Percentiles rank a stretch among this genome's conserved stretches.
These are phyloP conservation scores for Mycena chlorophos DNA, from an alignment of 768 basidiomycete species.

Conservation along the genomic window DNA sequence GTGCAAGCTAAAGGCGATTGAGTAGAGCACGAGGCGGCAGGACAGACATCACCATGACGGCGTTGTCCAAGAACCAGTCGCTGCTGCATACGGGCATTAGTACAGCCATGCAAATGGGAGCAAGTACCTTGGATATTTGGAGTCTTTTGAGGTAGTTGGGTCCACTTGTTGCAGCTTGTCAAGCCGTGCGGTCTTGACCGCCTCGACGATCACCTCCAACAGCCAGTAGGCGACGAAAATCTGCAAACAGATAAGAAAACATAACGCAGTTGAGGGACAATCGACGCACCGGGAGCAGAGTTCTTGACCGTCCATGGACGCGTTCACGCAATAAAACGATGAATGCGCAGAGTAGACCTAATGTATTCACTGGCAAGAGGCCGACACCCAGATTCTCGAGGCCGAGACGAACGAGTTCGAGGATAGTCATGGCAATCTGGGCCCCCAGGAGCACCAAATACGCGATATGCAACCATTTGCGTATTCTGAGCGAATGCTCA, in stretches of 20 bases:
- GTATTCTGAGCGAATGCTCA: neutral
- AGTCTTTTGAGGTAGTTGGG: conserved; percentile 23
- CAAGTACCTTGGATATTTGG: conserved; percentile 23
- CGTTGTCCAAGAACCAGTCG: conserved; percentile 30
- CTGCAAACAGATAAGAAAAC: conserved; percentile 8
- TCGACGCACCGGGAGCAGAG: conserved; percentile 20
- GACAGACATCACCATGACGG: conserved; percentile 26
- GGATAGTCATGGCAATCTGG: conserved; percentile 30
- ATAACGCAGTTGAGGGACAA: neutral
- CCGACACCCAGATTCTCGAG: conserved; percentile 31
- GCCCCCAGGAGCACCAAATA: conserved; percentile 28
- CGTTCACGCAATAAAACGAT: conserved; percentile 22
- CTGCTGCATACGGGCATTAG: conserved; percentile 1
- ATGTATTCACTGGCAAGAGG: conserved; percentile 27
- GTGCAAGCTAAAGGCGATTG: conserved; percentile 10
- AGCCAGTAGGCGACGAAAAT: conserved; percentile 27
- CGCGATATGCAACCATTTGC: conserved; percentile 26
- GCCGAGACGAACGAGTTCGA: conserved; percentile 30
- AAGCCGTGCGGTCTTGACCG: conserved; percentile 24
- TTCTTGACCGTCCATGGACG: conserved; percentile 16
- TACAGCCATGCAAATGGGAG: neutral
- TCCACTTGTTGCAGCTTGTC: conserved; percentile 18
- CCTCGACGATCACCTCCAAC: conserved; percentile 22
- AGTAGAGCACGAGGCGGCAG: neutral
- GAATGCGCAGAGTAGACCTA: conserved; percentile 23